Percentiles rank a stretch among this genome's conserved stretches.
Evolutionary conservation across 257 asterid species (phyloP).

Genomic region (Voacanga thouarsii): DNA sequence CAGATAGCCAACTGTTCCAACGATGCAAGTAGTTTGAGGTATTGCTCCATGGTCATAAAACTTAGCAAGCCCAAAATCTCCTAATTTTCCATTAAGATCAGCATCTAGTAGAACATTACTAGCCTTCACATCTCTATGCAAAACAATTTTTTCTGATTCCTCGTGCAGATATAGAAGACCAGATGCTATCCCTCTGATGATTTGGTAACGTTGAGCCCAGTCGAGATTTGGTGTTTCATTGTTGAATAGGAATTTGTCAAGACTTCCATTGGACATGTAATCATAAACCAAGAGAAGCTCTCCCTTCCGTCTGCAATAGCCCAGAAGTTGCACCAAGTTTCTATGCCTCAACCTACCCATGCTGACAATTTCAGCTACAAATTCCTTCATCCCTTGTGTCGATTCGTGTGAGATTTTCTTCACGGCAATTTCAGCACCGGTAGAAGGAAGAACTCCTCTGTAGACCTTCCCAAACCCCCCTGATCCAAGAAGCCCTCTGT

Average conservation of each 20-base stretch:
- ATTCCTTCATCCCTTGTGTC: conserved; percentile 64
- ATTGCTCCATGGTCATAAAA: conserved; percentile 55
- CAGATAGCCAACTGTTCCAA: conserved; percentile 59
- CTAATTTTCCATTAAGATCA: conserved; percentile 43
- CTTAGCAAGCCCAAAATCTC: conserved; percentile 63
- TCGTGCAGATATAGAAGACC: conserved; percentile 68
- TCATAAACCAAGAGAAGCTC: conserved; percentile 70
- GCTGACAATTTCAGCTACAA: conserved; percentile 60
- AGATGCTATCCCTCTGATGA: conserved; percentile 65
- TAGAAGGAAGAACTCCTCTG: conserved; percentile 39
- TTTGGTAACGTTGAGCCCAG: conserved; percentile 61
- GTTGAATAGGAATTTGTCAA: conserved; percentile 50
- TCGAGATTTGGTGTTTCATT: conserved; percentile 30
- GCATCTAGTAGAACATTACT: conserved; percentile 53
- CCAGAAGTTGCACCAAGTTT: conserved; percentile 60
- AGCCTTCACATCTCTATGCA: conserved; percentile 65
- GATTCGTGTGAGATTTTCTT: conserved; percentile 67
- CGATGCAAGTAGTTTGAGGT: conserved; percentile 53
- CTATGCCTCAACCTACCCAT: conserved; percentile 68
- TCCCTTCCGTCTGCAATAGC: conserved; percentile 67
- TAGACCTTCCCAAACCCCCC: conserved; percentile 81
- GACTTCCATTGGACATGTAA: conserved; percentile 75
- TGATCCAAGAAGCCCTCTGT: conserved; percentile 55
- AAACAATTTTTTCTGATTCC: conserved; percentile 59
- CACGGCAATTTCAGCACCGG: conserved; percentile 50